Evolutionary conservation across 2,329 filamentous ascomycete species (phyloP).

Genomic region (Coniochaeta prunicola): DNA sequence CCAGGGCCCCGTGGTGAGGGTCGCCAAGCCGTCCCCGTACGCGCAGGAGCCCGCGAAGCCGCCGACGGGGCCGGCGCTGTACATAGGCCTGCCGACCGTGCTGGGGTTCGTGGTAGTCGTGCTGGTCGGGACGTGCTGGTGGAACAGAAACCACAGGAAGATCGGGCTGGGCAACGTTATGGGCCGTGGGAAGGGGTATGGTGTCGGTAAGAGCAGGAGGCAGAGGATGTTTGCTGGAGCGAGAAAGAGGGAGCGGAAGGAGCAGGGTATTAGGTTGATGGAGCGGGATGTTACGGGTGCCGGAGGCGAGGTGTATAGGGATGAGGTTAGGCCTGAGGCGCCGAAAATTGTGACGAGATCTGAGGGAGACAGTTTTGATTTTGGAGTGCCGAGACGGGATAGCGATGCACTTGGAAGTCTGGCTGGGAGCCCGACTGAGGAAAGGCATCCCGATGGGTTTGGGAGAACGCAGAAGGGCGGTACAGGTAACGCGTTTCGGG

Average conservation of each 20-base stretch:
- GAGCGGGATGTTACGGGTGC: slow-evolving; percentile 19
- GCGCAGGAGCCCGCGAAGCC: slow-evolving; percentile 21
- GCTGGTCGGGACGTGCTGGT: slow-evolving; percentile 49
- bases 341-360: neutral
- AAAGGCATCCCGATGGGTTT: slow-evolving; percentile 29
- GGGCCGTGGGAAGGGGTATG: slow-evolving; percentile 36
- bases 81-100: slow-evolving; percentile 45
- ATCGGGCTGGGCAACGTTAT: slow-evolving; percentile 47
- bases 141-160: slow-evolving; percentile 42
- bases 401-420: slow-evolving; percentile 43
- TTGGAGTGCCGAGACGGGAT: slow-evolving; percentile 23
- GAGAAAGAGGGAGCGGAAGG: slow-evolving; percentile 25
- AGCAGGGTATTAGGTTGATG: slow-evolving; percentile 38
- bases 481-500: slow-evolving; percentile 41
- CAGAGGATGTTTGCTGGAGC: slow-evolving; percentile 20
- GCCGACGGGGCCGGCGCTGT: slow-evolving; percentile 33
- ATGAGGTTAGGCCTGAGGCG: slow-evolving; percentile 7
- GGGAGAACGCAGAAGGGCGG: slow-evolving; percentile 13
- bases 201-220: slow-evolving; percentile 24
- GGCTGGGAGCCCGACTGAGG: slow-evolving; percentile 37
- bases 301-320: slow-evolving; percentile 13
- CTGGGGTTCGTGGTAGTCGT: slow-evolving; percentile 39
- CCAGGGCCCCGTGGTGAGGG: slow-evolving; percentile 33
- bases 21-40: slow-evolving; percentile 27
- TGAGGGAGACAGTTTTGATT: slow-evolving; percentile 16